Conservation (phyloP, 2,329 filamentous ascomycete species). For the Nemania sp. region DNA sequence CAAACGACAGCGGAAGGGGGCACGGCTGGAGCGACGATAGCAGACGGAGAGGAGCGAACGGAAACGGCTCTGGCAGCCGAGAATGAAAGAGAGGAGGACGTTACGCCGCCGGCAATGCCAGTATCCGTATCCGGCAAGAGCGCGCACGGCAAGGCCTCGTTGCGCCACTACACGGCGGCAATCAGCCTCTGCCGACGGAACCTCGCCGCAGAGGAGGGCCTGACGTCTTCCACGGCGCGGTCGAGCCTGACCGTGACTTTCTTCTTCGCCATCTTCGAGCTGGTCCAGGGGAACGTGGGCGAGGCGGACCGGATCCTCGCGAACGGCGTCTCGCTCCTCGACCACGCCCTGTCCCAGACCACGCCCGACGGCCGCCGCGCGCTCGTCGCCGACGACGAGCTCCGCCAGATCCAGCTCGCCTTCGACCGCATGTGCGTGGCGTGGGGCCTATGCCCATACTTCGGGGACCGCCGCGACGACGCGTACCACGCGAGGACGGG, state of each 20-base stretch:
- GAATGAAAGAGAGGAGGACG: not conserved
- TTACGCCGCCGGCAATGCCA: not conserved
- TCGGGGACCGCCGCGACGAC: slow-evolving; percentile 20
- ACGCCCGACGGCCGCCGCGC: slow-evolving; percentile 9
- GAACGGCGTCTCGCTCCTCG: slow-evolving; percentile 24
- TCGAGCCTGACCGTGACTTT: slow-evolving; percentile 30
- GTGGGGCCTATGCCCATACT: slow-evolving; percentile 34
- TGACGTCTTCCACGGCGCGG: slow-evolving; percentile 23
- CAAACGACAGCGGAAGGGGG: not conserved
- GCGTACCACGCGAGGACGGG: not conserved
- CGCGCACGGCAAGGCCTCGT: slow-evolving; percentile 21
- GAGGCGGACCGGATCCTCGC: slow-evolving; percentile 28
- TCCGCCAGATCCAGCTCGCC: slow-evolving; percentile 26
- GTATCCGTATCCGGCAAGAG: slow-evolving; percentile 5
- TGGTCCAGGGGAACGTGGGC: slow-evolving; percentile 30
- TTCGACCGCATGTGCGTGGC: slow-evolving; percentile 32
- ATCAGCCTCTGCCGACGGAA: slow-evolving; percentile 26
- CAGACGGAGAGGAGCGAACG: not conserved
- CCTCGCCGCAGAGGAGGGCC: slow-evolving; percentile 16
- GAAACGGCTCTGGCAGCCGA: not conserved
- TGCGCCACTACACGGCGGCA: slow-evolving; percentile 31
- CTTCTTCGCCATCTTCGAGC: slow-evolving; percentile 33
- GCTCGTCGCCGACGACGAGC: slow-evolving; percentile 22
- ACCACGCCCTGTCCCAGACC: slow-evolving; percentile 18
- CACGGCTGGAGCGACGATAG: not conserved